phyloP scores from a whole-genome alignment of 2,329 filamentous ascomycete species.

The Aureobasidium sp. region DNA sequence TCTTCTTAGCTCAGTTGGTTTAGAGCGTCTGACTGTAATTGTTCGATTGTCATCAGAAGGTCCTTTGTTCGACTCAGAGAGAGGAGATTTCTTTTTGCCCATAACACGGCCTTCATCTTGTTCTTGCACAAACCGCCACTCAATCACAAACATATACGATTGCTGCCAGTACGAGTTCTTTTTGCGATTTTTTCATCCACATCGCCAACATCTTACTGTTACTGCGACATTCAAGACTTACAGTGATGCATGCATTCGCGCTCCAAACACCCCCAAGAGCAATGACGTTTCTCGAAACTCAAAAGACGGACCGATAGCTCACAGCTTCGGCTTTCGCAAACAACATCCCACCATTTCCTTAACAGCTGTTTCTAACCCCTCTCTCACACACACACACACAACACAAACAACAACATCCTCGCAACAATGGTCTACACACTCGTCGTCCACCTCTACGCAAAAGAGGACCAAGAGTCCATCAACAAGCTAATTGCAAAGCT shows the following conservation, averaged over 20 bases:
- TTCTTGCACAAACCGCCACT: background rate
- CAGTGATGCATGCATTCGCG: too few relatives aligned
- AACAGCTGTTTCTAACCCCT: slow-evolving; percentile 2
- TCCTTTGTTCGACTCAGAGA: slow-evolving; percentile 16
- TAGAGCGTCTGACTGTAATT: slow-evolving; percentile 16
- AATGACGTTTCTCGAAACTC: slow-evolving; percentile 1
- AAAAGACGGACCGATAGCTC: background rate
- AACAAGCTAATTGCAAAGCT: slow-evolving; percentile 64
- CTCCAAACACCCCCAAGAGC: background rate
- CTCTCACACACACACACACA: background rate
- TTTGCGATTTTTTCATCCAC: background rate
- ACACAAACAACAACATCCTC: background rate
- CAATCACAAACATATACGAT: background rate
- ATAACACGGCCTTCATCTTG: too few relatives aligned
- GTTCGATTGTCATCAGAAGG: slow-evolving; percentile 12
- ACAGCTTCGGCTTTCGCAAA: background rate
- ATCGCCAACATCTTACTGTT: background rate
- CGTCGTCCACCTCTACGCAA: slow-evolving; percentile 63
- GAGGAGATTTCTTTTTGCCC: slow-evolving; percentile 8
- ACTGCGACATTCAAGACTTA: too few relatives aligned
- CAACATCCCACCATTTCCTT: background rate
- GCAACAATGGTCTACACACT: slow-evolving; percentile 60
- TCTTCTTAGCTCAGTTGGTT: slow-evolving; percentile 16
- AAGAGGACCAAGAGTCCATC: slow-evolving; percentile 57
- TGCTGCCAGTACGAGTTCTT: background rate